Conservation (phyloP, 441 rosid genomes). For the Pelargonium citronellum region DNA sequence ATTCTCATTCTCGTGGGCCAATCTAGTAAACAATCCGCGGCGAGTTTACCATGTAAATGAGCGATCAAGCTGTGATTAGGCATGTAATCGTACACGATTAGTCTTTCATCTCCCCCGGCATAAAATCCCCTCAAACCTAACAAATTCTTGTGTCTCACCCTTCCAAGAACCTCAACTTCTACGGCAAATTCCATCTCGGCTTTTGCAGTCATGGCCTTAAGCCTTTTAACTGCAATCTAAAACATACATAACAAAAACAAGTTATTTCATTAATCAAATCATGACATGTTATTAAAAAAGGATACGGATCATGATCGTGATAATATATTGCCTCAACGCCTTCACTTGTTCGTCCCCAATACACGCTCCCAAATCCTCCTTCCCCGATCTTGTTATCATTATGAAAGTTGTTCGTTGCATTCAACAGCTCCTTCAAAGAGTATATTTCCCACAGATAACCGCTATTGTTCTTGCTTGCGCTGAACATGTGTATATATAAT, state of each 20-base stretch:
- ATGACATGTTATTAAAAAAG: not conserved
- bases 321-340: slow-evolving; percentile 31
- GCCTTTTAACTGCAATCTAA: slow-evolving; percentile 42
- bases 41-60: no score
- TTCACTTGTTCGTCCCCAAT: slow-evolving; percentile 41
- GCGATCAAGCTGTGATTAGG: no score
- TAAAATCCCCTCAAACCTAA: slow-evolving; percentile 41
- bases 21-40: no score
- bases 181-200: slow-evolving; percentile 45
- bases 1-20: no score
- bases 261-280: no score
- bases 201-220: slow-evolving; percentile 38
- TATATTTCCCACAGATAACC: slow-evolving; percentile 49
- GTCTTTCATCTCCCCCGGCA: slow-evolving; percentile 37
- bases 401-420: slow-evolving; percentile 40
- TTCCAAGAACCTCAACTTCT: slow-evolving; percentile 46
- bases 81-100: not conserved
- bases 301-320: no score
- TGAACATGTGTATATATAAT: not conserved
- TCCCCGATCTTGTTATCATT: slow-evolving; percentile 47
- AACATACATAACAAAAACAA: not conserved
- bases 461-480: slow-evolving; percentile 20
- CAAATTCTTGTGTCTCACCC: slow-evolving; percentile 42
- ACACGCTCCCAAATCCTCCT: slow-evolving; percentile 46
- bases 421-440: slow-evolving; percentile 35